These are phyloP conservation scores for Trametes hirsuta DNA, from an alignment of 1,284 basidiomycete genomes.

Conservation along the genomic window DNA sequence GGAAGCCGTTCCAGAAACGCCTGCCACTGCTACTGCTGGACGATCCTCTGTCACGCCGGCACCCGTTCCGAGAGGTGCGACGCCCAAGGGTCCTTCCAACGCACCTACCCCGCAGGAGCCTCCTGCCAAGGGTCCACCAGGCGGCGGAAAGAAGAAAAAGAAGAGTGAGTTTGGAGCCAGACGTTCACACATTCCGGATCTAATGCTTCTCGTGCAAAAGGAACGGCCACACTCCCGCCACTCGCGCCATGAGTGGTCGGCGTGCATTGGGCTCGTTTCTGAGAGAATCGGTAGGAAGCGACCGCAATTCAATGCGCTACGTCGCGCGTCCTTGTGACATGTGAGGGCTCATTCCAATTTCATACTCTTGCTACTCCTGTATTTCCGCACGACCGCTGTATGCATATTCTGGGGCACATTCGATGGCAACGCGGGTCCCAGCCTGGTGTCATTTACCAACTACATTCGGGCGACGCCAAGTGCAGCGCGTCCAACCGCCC, in stretches of 20 bases:
- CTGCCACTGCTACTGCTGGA: constrained; percentile 40
- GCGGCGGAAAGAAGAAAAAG: constrained; percentile 71
- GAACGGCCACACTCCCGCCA: constrained; percentile 24
- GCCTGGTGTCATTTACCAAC: no score
- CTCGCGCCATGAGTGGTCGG: constrained; percentile 6
- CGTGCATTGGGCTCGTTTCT: not conserved
- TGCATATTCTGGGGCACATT: no score
- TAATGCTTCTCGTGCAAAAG: constrained; percentile 10
- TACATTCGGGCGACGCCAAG: no score
- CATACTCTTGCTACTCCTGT: no score
- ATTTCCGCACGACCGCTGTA: no score
- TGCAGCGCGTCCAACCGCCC: no score
- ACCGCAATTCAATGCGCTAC: not conserved
- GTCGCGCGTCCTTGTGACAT: no score
- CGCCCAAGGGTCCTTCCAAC: constrained; percentile 45
- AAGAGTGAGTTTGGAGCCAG: constrained; percentile 49
- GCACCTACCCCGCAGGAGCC: constrained; percentile 48
- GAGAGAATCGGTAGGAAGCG: not conserved
- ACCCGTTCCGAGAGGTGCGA: constrained; percentile 46
- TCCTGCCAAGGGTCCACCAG: constrained; percentile 47
- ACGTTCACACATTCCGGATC: not conserved
- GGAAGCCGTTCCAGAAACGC: constrained; percentile 42
- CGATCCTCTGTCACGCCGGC: constrained; percentile 57
- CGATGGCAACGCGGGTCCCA: no score
- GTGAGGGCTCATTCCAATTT: no score